Base-by-base conservation (phyloP, 192 early-diverging fungal species). In the Coemansia sp. region DNA sequence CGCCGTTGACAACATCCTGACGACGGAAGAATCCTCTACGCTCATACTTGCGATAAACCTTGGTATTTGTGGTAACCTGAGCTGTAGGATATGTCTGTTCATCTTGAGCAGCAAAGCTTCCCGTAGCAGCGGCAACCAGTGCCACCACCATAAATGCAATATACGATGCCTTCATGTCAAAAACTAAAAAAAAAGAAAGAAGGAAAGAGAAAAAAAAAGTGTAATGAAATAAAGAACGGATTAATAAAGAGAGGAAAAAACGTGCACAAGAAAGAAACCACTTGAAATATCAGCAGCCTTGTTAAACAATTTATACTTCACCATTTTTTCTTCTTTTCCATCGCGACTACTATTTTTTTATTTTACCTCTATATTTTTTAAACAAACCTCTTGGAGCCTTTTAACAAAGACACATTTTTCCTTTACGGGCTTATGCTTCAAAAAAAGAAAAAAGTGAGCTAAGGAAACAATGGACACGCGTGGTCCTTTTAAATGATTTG, bases 131-230 rank as follows among this genome's bases (percentile, higher is more conserved):
- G 32, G 55, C 55, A 9, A 56, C 55, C 55, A 56, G 55, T 33
- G 55, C 55, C 55, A 56, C 55, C 33, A 12, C 55, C 22, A 56
- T 8, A 33, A 56, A 14, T 14, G 55, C 55, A 28, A 56, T 33
- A 56, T 56, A 15, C 55, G 55, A 33, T 59, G 57, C 35, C 55
- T 41, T 66, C 54, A 43, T 41, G 34, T 54, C 5, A 34, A 41
- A 43, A 39, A 9, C 28, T 43, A 15, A 57, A 57, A 57, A 41
- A 9, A 41, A 8, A 39, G 2, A 55, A 56, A 55, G 15, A 20
- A 15, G 4, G 43, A 57, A 56, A 67, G 12, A 18, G 43, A 43
- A 32, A 43, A 57, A 38, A 14, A 17, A 28, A 53, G 12, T 8
- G 3, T 14, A 53, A 22, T 52, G 32, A 14, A 55, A 11, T 33